A percentile compares a stretch with the other conserved stretches of the same genome.
Conservation (phyloP, 176 grass and related monocot genomes). For the Juncus effusus region DNA sequence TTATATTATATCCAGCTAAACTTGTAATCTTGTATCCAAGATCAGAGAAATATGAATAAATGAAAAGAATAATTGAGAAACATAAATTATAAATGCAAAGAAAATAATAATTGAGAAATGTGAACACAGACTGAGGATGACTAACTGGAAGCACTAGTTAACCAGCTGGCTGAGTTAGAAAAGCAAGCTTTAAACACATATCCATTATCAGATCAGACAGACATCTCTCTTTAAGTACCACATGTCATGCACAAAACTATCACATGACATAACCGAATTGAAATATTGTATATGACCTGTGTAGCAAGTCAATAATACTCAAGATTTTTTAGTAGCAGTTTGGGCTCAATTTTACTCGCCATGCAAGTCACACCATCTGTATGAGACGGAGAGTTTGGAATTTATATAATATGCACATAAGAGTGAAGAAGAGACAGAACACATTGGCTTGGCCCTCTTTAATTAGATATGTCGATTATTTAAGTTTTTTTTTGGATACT, state of each 20-base stretch:
- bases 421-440: too few relatives aligned
- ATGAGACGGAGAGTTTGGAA: too few relatives aligned
- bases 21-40: neutral
- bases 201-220: neutral
- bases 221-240: constrained; percentile 20
- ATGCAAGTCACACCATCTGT: too few relatives aligned
- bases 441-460: too few relatives aligned
- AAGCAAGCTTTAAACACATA: constrained; percentile 21
- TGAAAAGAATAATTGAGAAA: neutral
- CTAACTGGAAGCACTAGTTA: neutral
- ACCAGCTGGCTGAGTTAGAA: constrained; percentile 20
- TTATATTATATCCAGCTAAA: neutral
- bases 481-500: too few relatives aligned
- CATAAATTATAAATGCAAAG: neutral
- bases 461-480: too few relatives aligned
- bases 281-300: too few relatives aligned
- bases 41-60: neutral
- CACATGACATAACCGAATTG: constrained; percentile 1
- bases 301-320: too few relatives aligned
- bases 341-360: too few relatives aligned
- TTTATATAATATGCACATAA: too few relatives aligned
- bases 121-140: neutral
- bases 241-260: constrained; percentile 16
- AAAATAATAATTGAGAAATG: neutral
- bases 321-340: too few relatives aligned